Base-by-base conservation (phyloP, 1,139 yeast genomes). In the Geotrichum klebahnii region DNA sequence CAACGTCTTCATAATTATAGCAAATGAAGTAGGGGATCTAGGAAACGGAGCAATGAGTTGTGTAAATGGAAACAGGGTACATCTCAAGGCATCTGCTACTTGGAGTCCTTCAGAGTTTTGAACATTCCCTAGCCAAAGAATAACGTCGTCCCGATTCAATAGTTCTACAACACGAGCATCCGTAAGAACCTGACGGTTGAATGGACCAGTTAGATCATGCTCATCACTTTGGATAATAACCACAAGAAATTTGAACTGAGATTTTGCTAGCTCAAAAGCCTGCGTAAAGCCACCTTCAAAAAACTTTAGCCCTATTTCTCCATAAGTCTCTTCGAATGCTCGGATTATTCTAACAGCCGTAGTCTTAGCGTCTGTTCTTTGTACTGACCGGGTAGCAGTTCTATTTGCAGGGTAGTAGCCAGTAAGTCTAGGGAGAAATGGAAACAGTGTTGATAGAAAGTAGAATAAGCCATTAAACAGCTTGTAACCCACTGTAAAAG, bases 41-140 rank as follows among this genome's bases (percentile, higher is more conserved):
- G 72, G 72, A 23, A 68, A 41, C 71, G 75, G 55, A 79, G 88
- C 66, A 77, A 73, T 59, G 80, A 82, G 49, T 0, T 94, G 96
- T 37, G 87, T 67, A 63, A 86, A 85, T 9, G 98, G 98, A 61
- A 84, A 83, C 56, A 79, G 78, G 19, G 90, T 78, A 39, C 84
- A 85, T 54, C 79, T 78, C 54, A 90, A 75, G 44, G 84, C 79
- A 62, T 84, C 82, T 0, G 96, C 87, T 14, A 88, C 81, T 61
- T 88, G 95, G 61, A 80, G 83, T 1, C 94, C 87, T 66, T 92
- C 97, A 12, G 89, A 80, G 55, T 82, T 80, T 14, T 80, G 77
- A 28, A 85, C 79, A 63, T 86, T 85, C 6, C 97, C 96, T 33
- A 94, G 95, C 97, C 97, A 92, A 3, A 88, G 70, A 2, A 88